phyloP scores from a whole-genome alignment of 176 grass and related monocot species.

The Cymbopogon citratus region DNA sequence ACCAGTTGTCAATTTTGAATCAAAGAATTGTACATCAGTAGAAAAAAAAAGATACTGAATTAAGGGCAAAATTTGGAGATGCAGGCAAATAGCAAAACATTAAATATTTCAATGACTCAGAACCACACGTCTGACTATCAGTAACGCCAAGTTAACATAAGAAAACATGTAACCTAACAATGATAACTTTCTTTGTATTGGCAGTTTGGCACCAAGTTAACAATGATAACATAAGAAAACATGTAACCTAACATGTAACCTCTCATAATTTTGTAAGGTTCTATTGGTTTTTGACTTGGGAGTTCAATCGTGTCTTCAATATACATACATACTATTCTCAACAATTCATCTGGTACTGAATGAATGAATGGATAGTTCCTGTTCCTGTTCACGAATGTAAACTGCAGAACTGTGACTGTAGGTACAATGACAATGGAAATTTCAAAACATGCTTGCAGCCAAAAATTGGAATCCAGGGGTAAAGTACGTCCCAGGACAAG shows the following conservation, averaged over 20 bases:
- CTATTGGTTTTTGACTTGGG: neutral
- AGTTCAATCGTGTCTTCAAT: neutral
- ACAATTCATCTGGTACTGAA: neutral
- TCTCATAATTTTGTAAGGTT: neutral
- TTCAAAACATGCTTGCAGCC: neutral
- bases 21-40: too few species aligned
- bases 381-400: neutral
- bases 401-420: neutral
- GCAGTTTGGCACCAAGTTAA: too few species aligned
- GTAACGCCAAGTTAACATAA: neutral
- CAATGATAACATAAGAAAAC: neutral
- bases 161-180: neutral
- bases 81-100: neutral
- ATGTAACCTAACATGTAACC: neutral
- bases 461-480: neutral
- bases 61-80: neutral
- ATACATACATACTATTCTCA: constrained; percentile 18
- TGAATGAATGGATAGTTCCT: neutral
- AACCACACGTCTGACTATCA: neutral
- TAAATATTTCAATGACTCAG: neutral
- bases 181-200: neutral
- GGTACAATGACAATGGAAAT: neutral
- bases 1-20: too few species aligned
- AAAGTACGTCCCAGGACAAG: neutral
- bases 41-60: too few species aligned